Evolutionary conservation across 371 early-diverging fungal species (phyloP).

Genomic region (Mucor indicus): DNA sequence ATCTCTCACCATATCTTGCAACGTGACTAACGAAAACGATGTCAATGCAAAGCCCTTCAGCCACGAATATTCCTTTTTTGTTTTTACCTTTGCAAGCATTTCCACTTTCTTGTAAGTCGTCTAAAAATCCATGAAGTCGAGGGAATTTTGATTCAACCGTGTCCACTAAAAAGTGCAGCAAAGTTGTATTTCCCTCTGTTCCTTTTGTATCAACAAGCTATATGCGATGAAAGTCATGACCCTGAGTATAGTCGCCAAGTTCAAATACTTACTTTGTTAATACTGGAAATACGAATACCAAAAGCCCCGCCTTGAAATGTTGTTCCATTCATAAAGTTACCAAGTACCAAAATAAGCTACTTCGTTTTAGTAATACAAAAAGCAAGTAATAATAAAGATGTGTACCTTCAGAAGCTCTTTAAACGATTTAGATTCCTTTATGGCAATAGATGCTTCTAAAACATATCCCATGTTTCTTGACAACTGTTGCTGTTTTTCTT

Average conservation of each 20-base stretch:
- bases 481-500: slow-evolving; percentile 68
- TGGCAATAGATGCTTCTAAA: slow-evolving; percentile 50
- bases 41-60: too few species aligned
- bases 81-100: slow-evolving; percentile 76
- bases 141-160: slow-evolving; percentile 69
- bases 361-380: too few species aligned
- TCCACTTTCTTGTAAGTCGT: slow-evolving; percentile 70
- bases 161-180: slow-evolving; percentile 78
- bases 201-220: slow-evolving; percentile 84
- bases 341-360: slow-evolving; percentile 78
- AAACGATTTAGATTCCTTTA: slow-evolving; percentile 53
- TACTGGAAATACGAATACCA: slow-evolving; percentile 85
- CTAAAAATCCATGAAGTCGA: slow-evolving; percentile 59
- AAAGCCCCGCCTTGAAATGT: slow-evolving; percentile 88
- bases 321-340: slow-evolving; percentile 91
- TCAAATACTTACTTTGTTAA: slow-evolving; percentile 65
- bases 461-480: slow-evolving; percentile 52
- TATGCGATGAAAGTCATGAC: background rate
- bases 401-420: slow-evolving; percentile 55
- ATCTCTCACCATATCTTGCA: slow-evolving; percentile 54
- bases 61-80: too few species aligned
- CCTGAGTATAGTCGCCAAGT: background rate
- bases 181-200: slow-evolving; percentile 64
- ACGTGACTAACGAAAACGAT: slow-evolving; percentile 52
- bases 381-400: too few species aligned